These are phyloP conservation scores for Aulographum hederae DNA, from an alignment of 2,329 filamentous ascomycete species.

Conservation along the genomic window DNA sequence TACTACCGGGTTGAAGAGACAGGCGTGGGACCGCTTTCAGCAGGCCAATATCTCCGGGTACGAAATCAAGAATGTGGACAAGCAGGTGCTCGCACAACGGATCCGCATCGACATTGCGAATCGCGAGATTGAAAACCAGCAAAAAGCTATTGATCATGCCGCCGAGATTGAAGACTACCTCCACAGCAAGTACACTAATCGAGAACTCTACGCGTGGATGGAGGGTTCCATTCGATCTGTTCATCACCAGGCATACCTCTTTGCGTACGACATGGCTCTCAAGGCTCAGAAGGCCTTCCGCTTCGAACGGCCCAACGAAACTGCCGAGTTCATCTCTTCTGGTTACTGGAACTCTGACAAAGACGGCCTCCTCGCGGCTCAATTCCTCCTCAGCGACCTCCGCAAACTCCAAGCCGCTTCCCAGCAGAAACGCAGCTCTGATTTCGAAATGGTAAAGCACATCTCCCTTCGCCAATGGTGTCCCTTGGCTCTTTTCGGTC, in stretches of 20 bases:
- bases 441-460: too few species aligned
- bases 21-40: conserved; percentile 4
- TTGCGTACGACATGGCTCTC: conserved; percentile 10
- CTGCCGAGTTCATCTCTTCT: conserved; percentile 4
- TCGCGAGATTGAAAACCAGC: conserved; percentile 10
- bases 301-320: conserved; percentile 9
- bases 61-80: conserved; percentile 14
- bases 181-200: conserved; percentile 13
- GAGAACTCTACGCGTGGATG: conserved; percentile 13
- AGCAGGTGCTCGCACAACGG: conserved; percentile 9
- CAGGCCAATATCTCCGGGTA: conserved; percentile 12
- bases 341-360: conserved; percentile 11
- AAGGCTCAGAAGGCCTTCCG: conserved; percentile 10
- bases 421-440: too few species aligned
- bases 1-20: too few species aligned
- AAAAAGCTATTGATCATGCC: conserved; percentile 7
- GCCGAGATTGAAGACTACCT: conserved; percentile 9
- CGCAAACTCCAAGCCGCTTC: too few species aligned
- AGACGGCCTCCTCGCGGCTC: conserved; percentile 12
- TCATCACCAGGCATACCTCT: conserved; percentile 10
- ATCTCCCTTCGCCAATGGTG: too few species aligned
- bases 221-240: conserved; percentile 5
- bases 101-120: conserved; percentile 6
- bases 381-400: too few species aligned
- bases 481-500: too few species aligned